Evolutionary conservation across 129 eudicot genomes (phyloP).

Genomic region (Lonicera japonica): DNA sequence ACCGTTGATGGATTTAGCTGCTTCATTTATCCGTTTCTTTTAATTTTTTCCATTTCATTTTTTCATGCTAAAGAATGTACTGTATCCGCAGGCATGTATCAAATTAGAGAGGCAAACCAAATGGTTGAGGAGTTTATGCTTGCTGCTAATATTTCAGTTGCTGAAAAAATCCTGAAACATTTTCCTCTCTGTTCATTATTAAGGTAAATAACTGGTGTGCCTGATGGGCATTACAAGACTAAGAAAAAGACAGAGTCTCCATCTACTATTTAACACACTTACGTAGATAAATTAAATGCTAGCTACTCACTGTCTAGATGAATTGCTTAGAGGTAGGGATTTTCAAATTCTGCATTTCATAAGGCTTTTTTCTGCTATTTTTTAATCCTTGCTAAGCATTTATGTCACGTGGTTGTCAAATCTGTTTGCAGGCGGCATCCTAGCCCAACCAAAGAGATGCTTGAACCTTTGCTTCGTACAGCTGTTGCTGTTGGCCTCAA

Average conservation of each 20-base stretch:
- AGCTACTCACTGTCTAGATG: too few species aligned
- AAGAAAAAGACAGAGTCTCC: too few species aligned
- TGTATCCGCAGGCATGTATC: slow-evolving; percentile 80
- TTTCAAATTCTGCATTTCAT: not conserved
- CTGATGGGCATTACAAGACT: too few species aligned
- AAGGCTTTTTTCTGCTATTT: not conserved
- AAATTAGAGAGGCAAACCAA: slow-evolving; percentile 97
- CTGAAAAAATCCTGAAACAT: slow-evolving; percentile 72
- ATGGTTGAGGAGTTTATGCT: slow-evolving; percentile 99
- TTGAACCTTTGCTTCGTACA: slow-evolving; percentile 85
- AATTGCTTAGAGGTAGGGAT: too few species aligned
- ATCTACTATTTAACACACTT: too few species aligned
- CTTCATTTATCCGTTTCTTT: not conserved
- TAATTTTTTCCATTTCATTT: not conserved
- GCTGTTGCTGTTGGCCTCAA: slow-evolving; percentile 87
- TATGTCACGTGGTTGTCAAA: not conserved
- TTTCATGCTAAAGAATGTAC: not conserved
- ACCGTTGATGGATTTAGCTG: not conserved
- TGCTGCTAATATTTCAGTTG: slow-evolving; percentile 95
- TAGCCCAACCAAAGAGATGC: slow-evolving; percentile 96
- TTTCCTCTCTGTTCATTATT: slow-evolving; percentile 69
- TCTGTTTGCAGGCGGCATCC: slow-evolving; percentile 81
- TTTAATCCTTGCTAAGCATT: not conserved
- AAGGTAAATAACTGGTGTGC: slow-evolving; percentile 36
- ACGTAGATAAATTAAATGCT: too few species aligned